Evolutionary conservation across 2,329 filamentous ascomycete genomes (phyloP).

Genomic region (Pseudogymnoascus sp.): DNA sequence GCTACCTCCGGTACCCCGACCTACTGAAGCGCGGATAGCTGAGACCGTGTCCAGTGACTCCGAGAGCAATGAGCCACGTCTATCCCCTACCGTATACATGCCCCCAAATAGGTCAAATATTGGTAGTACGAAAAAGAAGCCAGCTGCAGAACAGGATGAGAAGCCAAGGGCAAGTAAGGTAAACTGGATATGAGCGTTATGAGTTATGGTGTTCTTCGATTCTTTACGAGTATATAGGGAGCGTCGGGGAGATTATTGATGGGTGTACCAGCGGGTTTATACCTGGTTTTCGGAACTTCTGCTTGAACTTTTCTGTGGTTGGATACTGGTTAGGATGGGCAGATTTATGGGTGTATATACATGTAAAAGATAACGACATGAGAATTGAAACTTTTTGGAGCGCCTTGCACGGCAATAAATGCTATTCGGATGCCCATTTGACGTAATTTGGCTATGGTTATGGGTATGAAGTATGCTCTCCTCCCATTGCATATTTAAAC

Average conservation of each 20-base stretch:
- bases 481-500: background rate
- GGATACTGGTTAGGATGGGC: background rate
- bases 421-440: background rate
- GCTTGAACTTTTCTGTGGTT: background rate
- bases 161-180: background rate
- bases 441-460: background rate
- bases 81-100: background rate
- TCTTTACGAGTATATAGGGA: background rate
- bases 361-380: background rate
- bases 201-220: slow-evolving; percentile 1
- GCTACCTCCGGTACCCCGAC: slow-evolving; percentile 24
- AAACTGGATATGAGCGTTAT: slow-evolving; percentile 3
- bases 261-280: background rate
- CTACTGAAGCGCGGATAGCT: slow-evolving; percentile 17
- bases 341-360: background rate
- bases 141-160: background rate
- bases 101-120: background rate
- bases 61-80: slow-evolving; percentile 14
- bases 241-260: background rate
- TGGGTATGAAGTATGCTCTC: background rate
- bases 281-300: background rate
- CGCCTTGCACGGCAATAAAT: background rate
- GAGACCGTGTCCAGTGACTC: slow-evolving; percentile 26
- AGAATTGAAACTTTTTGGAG: background rate
- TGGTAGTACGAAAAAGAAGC: background rate